Conservation (phyloP, 73 alveolate genomes). For the Tetrahymena elliotti region DNA sequence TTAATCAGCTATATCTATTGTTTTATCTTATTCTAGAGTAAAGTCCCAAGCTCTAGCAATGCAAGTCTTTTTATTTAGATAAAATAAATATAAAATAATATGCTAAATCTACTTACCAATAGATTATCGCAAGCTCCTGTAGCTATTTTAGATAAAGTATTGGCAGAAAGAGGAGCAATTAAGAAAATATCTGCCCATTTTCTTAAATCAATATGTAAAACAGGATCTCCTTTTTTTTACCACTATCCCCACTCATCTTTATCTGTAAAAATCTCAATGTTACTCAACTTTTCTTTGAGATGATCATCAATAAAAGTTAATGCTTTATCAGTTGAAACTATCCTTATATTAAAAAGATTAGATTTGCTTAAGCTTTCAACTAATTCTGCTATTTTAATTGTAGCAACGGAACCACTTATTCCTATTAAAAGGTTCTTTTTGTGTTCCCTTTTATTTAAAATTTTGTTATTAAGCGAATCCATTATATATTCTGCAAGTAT, state of each 20-base stretch:
- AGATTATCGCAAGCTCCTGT: slow-evolving; percentile 79
- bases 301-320: neutral
- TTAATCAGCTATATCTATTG: neutral
- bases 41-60: slow-evolving; percentile 71
- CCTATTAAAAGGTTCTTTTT: slow-evolving; percentile 17
- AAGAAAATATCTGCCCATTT: slow-evolving; percentile 61
- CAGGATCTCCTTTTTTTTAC: slow-evolving; percentile 69
- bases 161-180: slow-evolving; percentile 83
- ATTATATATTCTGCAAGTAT: neutral
- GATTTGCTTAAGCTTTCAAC: neutral
- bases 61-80: slow-evolving; percentile 18
- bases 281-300: neutral
- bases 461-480: neutral
- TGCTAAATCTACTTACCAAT: neutral
- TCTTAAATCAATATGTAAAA: slow-evolving; percentile 72
- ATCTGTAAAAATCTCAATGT: slow-evolving; percentile 19
- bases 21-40: neutral
- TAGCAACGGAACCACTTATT: slow-evolving; percentile 62
- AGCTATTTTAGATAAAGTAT: slow-evolving; percentile 73
- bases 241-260: slow-evolving; percentile 72
- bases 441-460: slow-evolving; percentile 1
- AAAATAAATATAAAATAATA: neutral
- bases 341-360: neutral
- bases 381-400: slow-evolving; percentile 48
- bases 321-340: neutral